phyloP scores from a whole-genome alignment of 768 basidiomycete genomes.

The Neoboletus subvelutipes region DNA sequence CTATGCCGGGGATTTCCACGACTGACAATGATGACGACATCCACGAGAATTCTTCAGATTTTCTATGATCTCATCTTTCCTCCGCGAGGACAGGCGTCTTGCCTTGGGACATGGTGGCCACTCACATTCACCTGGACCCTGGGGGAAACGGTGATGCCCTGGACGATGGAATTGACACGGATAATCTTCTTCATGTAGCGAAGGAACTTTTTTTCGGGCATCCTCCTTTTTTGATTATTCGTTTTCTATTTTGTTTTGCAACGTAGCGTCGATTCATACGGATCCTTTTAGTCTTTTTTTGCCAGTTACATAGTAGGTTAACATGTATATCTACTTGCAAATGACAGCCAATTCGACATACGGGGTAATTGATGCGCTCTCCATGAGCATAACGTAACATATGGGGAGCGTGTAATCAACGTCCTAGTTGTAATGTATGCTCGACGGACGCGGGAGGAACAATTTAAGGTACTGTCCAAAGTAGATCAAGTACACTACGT shows the following conservation, averaged over 20 bases:
- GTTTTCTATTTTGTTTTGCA: conserved; percentile 35
- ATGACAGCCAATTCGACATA: conserved; percentile 9
- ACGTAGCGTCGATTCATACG: conserved; percentile 18
- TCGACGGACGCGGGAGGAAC: neutral
- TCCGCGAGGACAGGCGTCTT: conserved; percentile 10
- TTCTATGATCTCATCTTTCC: conserved; percentile 24
- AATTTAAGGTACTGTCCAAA: neutral
- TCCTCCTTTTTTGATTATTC: conserved; percentile 26
- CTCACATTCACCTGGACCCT: conserved; percentile 4
- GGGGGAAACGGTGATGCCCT: conserved; percentile 4
- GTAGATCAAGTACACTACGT: neutral
- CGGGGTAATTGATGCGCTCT: neutral
- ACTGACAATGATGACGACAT: conserved; percentile 28
- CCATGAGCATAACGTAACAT: neutral
- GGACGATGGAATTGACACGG: conserved; percentile 30
- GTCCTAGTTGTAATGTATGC: neutral
- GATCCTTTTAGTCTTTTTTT: conserved; percentile 25
- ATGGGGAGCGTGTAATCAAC: neutral
- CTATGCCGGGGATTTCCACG: conserved; percentile 19
- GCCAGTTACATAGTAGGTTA: conserved; percentile 6
- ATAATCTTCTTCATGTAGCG: conserved; percentile 29
- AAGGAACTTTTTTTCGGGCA: conserved; percentile 9
- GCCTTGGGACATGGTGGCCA: conserved; percentile 3
- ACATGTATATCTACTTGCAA: conserved; percentile 3
- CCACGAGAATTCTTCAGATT: conserved; percentile 19